phyloP scores from a whole-genome alignment of 148 eudicot genomes.

The Cornus kousa region DNA sequence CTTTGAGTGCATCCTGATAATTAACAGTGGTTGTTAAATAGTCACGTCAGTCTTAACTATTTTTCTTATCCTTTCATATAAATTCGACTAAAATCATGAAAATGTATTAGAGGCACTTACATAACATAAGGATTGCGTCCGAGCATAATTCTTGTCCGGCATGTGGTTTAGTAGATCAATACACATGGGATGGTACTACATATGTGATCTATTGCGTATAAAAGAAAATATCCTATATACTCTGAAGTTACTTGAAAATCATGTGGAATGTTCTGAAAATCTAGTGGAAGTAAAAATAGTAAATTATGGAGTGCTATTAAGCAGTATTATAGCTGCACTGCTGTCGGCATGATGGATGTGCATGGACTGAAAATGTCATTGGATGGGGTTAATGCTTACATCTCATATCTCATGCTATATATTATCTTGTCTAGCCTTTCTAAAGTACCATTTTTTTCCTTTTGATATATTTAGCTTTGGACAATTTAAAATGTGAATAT shows the following conservation, averaged over 20 bases:
- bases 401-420: not conserved
- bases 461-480: not conserved
- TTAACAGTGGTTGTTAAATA: not conserved
- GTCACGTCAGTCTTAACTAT: not conserved
- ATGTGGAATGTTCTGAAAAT: not conserved
- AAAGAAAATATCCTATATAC: not conserved
- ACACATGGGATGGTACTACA: too few species aligned
- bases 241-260: not conserved
- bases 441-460: not conserved
- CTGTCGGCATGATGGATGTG: not conserved
- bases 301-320: not conserved
- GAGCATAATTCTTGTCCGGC: too few species aligned
- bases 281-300: not conserved
- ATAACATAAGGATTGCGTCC: not conserved
- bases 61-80: not conserved
- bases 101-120: not conserved
- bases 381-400: not conserved
- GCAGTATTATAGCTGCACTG: not conserved
- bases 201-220: too few species aligned
- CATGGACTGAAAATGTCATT: not conserved
- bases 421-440: not conserved
- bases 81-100: not conserved
- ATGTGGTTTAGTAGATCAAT: too few species aligned
- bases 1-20: not conserved
- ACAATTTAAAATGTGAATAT: too few species aligned